Evolutionary conservation across 2,329 filamentous ascomycete genomes (phyloP).

Genomic region (Calonectria honghensis): DNA sequence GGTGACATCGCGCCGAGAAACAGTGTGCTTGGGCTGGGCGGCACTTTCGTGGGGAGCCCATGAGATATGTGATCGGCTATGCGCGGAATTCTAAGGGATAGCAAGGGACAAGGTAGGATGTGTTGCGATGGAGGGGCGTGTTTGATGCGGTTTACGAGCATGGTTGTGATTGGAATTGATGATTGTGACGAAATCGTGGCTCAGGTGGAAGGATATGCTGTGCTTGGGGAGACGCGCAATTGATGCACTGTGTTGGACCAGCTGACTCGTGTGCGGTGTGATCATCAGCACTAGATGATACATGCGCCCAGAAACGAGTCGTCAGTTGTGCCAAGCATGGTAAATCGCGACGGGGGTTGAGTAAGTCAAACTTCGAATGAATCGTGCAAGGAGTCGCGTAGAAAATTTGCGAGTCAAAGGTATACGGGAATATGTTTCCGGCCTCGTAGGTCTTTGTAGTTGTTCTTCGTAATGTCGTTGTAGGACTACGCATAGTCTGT

Average conservation of each 20-base stretch:
- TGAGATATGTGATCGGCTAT: conserved; percentile 5
- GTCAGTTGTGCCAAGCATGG: neutral
- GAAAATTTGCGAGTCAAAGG: neutral
- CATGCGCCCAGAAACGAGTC: neutral
- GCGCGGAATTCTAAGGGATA: neutral
- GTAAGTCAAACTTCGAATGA: neutral
- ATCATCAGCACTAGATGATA: conserved; percentile 11
- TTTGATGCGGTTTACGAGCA: too few species aligned
- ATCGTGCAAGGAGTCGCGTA: too few species aligned
- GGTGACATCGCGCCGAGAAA: conserved; percentile 20
- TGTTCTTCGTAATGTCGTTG: neutral
- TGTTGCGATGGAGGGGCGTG: conserved; percentile 10
- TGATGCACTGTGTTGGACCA: conserved; percentile 14
- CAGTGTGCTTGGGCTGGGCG: neutral
- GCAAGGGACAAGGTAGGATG: neutral
- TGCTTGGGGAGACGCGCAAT: neutral
- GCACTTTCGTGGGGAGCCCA: neutral
- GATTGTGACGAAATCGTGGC: neutral
- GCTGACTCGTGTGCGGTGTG: conserved; percentile 17
- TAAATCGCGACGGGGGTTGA: neutral
- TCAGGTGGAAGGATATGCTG: neutral
- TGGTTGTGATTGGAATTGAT: neutral
- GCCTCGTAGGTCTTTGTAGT: neutral
- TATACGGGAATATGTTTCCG: neutral
- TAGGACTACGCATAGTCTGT: neutral